Percentiles rank a stretch among this genome's conserved stretches.
Conservation (phyloP, 306 rosid species). For the Castanopsis chinensis region DNA sequence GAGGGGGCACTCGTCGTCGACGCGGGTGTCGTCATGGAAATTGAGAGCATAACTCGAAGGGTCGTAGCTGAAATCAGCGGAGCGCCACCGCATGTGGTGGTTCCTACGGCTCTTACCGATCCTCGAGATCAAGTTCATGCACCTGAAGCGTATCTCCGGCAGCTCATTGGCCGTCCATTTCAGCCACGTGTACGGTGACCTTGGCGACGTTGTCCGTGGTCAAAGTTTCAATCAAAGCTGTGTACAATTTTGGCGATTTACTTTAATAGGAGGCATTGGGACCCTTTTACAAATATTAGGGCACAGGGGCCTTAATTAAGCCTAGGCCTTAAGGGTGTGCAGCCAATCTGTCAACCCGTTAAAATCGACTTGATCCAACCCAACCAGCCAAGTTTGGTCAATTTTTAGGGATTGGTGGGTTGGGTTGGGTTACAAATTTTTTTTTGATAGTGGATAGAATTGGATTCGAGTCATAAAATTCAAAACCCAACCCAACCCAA, state of each 20-base stretch:
- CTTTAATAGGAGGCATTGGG: no score
- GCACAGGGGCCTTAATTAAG: no score
- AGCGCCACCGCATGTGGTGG: conserved; percentile 9
- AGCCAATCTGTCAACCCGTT: no score
- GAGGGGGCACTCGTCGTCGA: conserved; percentile 8
- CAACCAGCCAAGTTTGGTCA: accelerated
- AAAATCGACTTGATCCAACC: no score
- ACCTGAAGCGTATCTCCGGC: conserved; percentile 24
- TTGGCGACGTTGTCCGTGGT: neutral
- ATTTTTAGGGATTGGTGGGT: no score
- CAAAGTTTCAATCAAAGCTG: no score
- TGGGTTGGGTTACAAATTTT: no score
- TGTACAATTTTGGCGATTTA: no score
- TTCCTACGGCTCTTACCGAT: conserved; percentile 10
- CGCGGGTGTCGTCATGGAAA: conserved; percentile 34
- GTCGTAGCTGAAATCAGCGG: conserved; percentile 42
- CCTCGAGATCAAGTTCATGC: conserved; percentile 16
- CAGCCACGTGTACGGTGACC: conserved; percentile 26
- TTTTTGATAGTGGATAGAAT: accelerated
- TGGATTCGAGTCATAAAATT: no score
- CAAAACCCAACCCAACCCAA: no score
- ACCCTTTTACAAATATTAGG: no score
- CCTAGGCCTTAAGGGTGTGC: no score
- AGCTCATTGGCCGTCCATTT: conserved; percentile 19
- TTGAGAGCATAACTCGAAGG: conserved; percentile 41